Base-by-base conservation (phyloP, 169 alveolate species). In the Eimeria zaria region DNA sequence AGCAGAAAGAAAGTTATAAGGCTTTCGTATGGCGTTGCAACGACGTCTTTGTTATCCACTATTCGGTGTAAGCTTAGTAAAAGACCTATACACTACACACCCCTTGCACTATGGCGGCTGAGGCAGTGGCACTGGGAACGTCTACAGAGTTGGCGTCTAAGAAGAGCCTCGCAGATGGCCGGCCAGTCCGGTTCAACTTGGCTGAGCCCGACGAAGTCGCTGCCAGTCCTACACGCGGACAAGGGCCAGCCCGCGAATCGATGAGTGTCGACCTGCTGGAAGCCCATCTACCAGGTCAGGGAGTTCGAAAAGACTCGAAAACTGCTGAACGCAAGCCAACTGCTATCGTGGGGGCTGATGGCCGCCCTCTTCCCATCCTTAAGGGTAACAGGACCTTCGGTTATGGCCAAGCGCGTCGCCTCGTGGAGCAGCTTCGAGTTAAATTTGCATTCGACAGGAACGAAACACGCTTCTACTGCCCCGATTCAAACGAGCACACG, bases 361-460 rank as follows among this genome's bases (percentile, higher is more conserved):
- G 93, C 41, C 76, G 78, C 30, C 93, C 93, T 48, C 81, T 85
- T 2, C 80, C 93, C 14, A 85, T 85, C 18, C 93, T 85, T 27
- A 85, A 85, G 60, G 80, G 93, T 5, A 41, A 41, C 80, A 55
- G 80, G 93, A 44, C 51, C 5, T 62, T 85, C 48, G 93, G 80
- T 33, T 85, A 85, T 33, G 80, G 58, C 24, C 93, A 85, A 41
- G 93, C 80, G 81, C 93, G 93, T 0, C 93, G 93, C 80, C 93
- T 85, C 58, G 93, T 58, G 41, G 93, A 85, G 58, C 81, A 85
- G 12, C 93, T 85, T 30, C 93, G 93, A 22, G 93, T 85, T 6
- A 85, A 85, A 55, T 85, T 85, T 60, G 93, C 93, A 33, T 55
- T 85, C 76, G 93, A 85, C 93, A 85, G 93, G 78, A 85, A 85